Percentiles rank a stretch among this genome's conserved stretches.
Conservation (phyloP, 2,329 filamentous ascomycete species). For the Xylariales sp. region DNA sequence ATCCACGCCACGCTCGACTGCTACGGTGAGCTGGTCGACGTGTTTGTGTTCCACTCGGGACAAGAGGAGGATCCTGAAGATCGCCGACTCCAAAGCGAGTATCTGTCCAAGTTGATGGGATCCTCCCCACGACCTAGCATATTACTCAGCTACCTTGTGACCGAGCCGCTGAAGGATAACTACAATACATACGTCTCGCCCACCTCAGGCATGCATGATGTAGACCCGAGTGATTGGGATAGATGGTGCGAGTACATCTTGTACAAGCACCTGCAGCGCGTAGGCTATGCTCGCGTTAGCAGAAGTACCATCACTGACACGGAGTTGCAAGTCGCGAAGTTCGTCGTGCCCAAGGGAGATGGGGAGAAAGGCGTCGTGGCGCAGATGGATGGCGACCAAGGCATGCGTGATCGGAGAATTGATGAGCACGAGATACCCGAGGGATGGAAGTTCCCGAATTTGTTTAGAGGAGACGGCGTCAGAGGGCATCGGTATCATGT, state of each 20-base stretch:
- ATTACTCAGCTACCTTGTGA: constrained; percentile 87
- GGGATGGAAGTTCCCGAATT: constrained; percentile 74
- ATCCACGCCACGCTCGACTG: constrained; percentile 96
- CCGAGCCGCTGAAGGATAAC: constrained; percentile 83
- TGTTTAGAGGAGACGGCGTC: constrained; percentile 83
- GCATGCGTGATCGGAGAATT: constrained; percentile 55
- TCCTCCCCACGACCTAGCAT: constrained; percentile 74
- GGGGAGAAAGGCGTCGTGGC: constrained; percentile 46
- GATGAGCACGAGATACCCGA: constrained; percentile 69
- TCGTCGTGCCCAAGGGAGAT: constrained; percentile 70
- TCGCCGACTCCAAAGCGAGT: constrained; percentile 77
- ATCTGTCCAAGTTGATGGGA: constrained; percentile 84
- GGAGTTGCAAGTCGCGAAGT: constrained; percentile 94
- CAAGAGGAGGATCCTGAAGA: constrained; percentile 97
- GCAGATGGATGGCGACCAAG: constrained; percentile 30
- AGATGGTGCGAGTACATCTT: constrained; percentile 99
- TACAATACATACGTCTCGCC: constrained; percentile 94
- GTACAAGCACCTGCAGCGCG: constrained; percentile 81
- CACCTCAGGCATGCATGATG: constrained; percentile 87
- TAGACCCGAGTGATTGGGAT: constrained; percentile 90
- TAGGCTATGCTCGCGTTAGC: constrained; percentile 85
- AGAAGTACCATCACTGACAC: constrained; percentile 93
- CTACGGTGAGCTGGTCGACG: constrained; percentile 83
- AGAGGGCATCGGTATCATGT: constrained; percentile 91
- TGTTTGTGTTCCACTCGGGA: constrained; percentile 97